These are phyloP conservation scores for Coemansia sp. DNA, from an alignment of 192 early-diverging fungal species.

Conservation along the genomic window DNA sequence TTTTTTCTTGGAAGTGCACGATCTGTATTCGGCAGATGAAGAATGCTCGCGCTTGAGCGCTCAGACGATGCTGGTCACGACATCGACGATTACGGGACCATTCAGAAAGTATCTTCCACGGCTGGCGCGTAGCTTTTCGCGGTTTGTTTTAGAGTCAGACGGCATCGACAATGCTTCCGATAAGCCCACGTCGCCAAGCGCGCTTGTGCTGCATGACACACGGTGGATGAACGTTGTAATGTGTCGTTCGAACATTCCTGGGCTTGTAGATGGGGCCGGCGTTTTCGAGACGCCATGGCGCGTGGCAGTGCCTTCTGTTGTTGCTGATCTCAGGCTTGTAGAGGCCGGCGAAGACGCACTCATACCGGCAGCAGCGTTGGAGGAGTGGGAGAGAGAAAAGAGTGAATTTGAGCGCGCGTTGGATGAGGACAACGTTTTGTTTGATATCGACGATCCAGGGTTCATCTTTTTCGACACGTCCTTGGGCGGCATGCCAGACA, in stretches of 20 bases:
- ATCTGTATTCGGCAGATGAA: constrained; percentile 39
- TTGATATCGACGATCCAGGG: constrained; percentile 55
- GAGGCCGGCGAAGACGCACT: constrained; percentile 39
- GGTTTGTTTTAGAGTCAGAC: constrained; percentile 45
- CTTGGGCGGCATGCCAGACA: not conserved
- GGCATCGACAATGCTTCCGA: constrained; percentile 3
- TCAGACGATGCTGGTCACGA: constrained; percentile 39
- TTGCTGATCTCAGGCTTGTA: constrained; percentile 28
- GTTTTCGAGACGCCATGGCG: constrained; percentile 56
- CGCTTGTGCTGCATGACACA: constrained; percentile 52
- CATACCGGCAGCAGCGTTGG: constrained; percentile 46
- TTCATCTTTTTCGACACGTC: constrained; percentile 53
- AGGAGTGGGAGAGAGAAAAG: constrained; percentile 46
- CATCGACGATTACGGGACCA: constrained; percentile 42
- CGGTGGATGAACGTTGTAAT: constrained; percentile 44
- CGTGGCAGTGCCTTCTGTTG: constrained; percentile 23
- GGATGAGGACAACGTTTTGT: constrained; percentile 54
- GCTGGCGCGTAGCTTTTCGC: constrained; percentile 44
- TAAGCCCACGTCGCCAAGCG: constrained; percentile 36
- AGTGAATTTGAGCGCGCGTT: constrained; percentile 55
- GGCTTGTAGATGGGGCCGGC: constrained; percentile 31
- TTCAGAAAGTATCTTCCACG: constrained; percentile 44
- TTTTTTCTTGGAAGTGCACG: constrained; percentile 45
- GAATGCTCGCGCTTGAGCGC: constrained; percentile 37
- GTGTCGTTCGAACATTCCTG: constrained; percentile 30